Base-by-base conservation (phyloP, 768 basidiomycete species). In the Trametes cubensis region DNA sequence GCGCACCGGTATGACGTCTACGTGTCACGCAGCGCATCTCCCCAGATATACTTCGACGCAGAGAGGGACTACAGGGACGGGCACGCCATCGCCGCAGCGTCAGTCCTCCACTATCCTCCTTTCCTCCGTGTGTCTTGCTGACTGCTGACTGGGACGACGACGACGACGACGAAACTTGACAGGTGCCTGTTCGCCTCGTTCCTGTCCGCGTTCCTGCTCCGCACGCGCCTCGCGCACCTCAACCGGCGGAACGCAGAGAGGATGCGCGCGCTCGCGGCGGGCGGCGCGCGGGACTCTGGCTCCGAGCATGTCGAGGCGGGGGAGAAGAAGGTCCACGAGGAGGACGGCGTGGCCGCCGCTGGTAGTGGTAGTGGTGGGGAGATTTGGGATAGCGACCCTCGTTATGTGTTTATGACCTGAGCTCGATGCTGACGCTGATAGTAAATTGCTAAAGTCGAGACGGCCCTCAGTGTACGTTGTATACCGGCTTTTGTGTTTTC, bases 51-150 rank as follows among this genome's bases (percentile, higher is more conserved):
- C 63, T 84, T 84, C 55, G 83, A 85, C 64, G 74, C 81, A 0
- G 70, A 79, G 46, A 79, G 83, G 60, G 67, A 74, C 6, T 85
- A 74, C 70, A 78, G 82, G 18, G 83, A 82, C 66, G 84, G 81
- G 0, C 83, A 85, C 67, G 82, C 80, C 0, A 82, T 85, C 41
- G 75, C 82, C n/a, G 83, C 83, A 34, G 82, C 73, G 82, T 84
- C 62, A 18, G 69, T 51, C 44, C 10, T 17, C 18, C 26, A n/a
- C n/a, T n/a, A n/a, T n/a, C 34, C n/a, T 23, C 4, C 34, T 38
- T 23, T 13, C 28, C 17, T 20, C 41, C 42, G 8, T 6, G 5
- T 6, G 46, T 25, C 38, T 8, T 28, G 7, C 14, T 42, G 25
- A 40, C 46, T 49, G 23, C 17, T 47, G 47, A 17, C 21, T 47